Evolutionary conservation across 2,329 filamentous ascomycete genomes (phyloP), one percentile per base, ranked within the genome.

Genomic region (Fusarium sp.): DNA sequence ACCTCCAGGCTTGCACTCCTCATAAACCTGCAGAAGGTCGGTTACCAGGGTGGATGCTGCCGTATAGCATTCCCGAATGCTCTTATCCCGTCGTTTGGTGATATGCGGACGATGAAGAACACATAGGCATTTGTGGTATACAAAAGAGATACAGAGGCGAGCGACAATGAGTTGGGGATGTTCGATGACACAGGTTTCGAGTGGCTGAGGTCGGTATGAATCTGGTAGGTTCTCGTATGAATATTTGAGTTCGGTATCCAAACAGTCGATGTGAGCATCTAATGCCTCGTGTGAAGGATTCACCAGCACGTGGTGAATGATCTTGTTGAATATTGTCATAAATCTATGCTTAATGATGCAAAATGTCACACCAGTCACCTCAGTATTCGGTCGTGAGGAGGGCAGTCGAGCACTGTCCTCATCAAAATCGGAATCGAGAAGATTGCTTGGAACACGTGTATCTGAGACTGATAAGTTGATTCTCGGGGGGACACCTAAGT

Each of bases 81-180:
- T 54, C 4, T 38, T 30, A 1, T 20, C 30, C 48, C 43, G 11
- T 8, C 2, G 6, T 4, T 19, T 26, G 1, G 6, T 1, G 1
- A 48, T 14, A 17, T 54, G 30, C 19, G 51, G 51, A 7, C 43
- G 42, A 23, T 54, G 50, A 28, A 54, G 23, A 20, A 54, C 42
- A 34, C 50, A 54, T 7, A 54, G 11, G 2, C 50, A 21, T 15
- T 54, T 54, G 42, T 47, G 15, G 23, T 48, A 54, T 23, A 54
- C 11, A 14, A 23, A 54, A 4, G 42, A 21, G 8, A 54, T 54
- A n/a, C 50, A 54, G 28, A 48, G 23, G 3, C 50, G 42, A 19
- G 50, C 42, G 15, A 48, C 15, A 3, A 48, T 15, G 10, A 54
- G 50, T 21, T 48, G 42, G 7, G 50, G 42, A 2, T 2, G 30